Evolutionary conservation across 2,329 filamentous ascomycete species (phyloP), one percentile per base, ranked within the genome.

Genomic region (Emmonsia crescens): DNA sequence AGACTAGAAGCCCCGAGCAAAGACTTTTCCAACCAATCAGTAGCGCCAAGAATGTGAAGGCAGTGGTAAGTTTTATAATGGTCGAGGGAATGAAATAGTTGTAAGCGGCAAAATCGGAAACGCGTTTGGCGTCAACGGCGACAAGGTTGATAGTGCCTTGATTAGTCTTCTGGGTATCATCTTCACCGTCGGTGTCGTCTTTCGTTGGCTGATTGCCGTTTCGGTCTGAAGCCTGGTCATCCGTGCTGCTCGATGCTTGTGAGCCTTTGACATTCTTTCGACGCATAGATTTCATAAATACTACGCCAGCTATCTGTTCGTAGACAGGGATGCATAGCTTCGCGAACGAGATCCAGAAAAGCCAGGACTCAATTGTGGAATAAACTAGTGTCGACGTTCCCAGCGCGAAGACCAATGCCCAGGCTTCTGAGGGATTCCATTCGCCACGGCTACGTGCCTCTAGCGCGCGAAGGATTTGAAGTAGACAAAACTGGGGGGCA

Each of bases 131-230:
- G 71, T 93, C 89, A 12, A 92, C 85, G n/a, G 87, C 88, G 54
- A 92, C 85, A 42, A 91, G 78, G 71, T 92, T 93, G 61, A 92
- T 85, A 3, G 87, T 88, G 61, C 83, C 85, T 73, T 93, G 89
- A 64, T 82, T 80, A 31, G 83, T 82, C 73, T 86, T 82, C 65
- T 85, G 78, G 3, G 78, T 77, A 1, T 77, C 76, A 0, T 77
- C 76, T 8, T 76, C 72, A 12, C 74, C 70, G 1, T 74, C 71
- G 3, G 69, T 64, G 6, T 76, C 72, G 16, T 68, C 69, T 29
- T 64, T 68, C 27, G 62, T 12, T 58, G 65, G 63, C 42, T 76
- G 73, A 3, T 72, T 71, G 38, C 68, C 69, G 19, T 72, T 72
- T 1, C 68, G 51, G 10, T 73, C 68, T 2, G 70, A 67, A 44